Conservation (phyloP, 2,329 filamentous ascomycete species). For the Aspergillus neotritici region DNA sequence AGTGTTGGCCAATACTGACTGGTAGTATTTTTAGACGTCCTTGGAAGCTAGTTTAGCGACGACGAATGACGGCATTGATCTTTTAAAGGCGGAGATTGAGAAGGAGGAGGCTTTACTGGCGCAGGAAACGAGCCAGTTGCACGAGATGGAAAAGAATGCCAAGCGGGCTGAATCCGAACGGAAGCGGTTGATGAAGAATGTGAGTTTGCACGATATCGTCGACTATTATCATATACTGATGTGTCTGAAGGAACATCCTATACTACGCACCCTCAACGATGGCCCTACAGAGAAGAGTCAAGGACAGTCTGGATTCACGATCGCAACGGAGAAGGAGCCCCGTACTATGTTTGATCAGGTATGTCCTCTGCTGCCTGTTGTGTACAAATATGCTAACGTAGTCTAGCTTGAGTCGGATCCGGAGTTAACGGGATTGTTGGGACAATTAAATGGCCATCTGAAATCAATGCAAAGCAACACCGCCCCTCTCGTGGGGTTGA, state of each 20-base stretch:
- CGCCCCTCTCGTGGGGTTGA: conserved; percentile 32
- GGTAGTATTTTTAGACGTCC: conserved; percentile 20
- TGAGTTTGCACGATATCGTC: conserved; percentile 12
- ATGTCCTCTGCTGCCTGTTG: conserved; percentile 6
- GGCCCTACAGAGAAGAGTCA: conserved; percentile 11
- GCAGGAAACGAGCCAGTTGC: conserved; percentile 35
- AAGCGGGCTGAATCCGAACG: conserved; percentile 36
- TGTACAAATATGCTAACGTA: conserved; percentile 8
- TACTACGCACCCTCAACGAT: conserved; percentile 33
- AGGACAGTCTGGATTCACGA: conserved; percentile 22
- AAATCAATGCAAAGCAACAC: conserved; percentile 42
- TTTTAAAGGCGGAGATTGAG: conserved; percentile 38
- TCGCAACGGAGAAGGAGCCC: conserved; percentile 21
- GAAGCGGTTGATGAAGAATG: conserved; percentile 39
- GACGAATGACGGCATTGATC: conserved; percentile 34
- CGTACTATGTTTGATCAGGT: conserved; percentile 31
- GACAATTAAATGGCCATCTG: conserved; percentile 40
- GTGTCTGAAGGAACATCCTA: conserved; percentile 35
- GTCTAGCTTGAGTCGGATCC: conserved; percentile 35
- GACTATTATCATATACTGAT: conserved; percentile 11
- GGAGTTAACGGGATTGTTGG: conserved; percentile 31
- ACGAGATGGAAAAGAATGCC: conserved; percentile 40
- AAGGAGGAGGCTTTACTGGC: conserved; percentile 40
- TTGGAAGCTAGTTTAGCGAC: conserved; percentile 38
- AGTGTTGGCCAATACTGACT: conserved; percentile 9